Conservation (phyloP, 2,329 filamentous ascomycete species). For the Cladosporium sp. region DNA sequence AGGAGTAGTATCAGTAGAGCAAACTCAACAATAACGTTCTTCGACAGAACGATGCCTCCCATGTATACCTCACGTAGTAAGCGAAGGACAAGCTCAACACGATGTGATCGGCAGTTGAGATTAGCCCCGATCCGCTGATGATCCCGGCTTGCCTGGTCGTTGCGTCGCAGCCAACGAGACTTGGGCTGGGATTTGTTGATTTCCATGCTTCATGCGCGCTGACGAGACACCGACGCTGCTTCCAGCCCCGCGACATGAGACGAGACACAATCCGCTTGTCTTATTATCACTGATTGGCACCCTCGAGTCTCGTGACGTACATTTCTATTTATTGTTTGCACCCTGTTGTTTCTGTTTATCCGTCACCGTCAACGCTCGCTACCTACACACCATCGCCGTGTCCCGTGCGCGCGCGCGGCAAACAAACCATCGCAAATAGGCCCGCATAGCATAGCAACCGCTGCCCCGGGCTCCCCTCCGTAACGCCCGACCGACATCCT, state of each 20-base stretch:
- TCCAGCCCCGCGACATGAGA: neutral
- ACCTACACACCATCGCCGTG: neutral
- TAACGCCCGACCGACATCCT: slow-evolving; percentile 9
- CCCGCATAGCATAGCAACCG: neutral
- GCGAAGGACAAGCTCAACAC: neutral
- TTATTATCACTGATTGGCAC: neutral
- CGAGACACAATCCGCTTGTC: slow-evolving; percentile 4
- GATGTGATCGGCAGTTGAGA: slow-evolving; percentile 8
- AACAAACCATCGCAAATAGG: neutral
- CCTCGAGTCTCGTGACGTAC: neutral
- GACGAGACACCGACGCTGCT: neutral
- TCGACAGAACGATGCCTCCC: too few relatives aligned
- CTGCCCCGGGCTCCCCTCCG: slow-evolving; percentile 13
- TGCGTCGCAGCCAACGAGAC: neutral
- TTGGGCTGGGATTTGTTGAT: neutral
- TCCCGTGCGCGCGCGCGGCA: neutral
- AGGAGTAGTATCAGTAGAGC: neutral
- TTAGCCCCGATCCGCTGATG: neutral
- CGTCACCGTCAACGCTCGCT: neutral
- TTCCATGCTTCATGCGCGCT: neutral
- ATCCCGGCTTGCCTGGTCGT: neutral
- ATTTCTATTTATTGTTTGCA: neutral
- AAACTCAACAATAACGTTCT: neutral
- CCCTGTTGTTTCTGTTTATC: neutral
- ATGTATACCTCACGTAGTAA: neutral